Base-by-base conservation (phyloP, 805 yeast genomes). In the Yamadazyma endophytica region DNA sequence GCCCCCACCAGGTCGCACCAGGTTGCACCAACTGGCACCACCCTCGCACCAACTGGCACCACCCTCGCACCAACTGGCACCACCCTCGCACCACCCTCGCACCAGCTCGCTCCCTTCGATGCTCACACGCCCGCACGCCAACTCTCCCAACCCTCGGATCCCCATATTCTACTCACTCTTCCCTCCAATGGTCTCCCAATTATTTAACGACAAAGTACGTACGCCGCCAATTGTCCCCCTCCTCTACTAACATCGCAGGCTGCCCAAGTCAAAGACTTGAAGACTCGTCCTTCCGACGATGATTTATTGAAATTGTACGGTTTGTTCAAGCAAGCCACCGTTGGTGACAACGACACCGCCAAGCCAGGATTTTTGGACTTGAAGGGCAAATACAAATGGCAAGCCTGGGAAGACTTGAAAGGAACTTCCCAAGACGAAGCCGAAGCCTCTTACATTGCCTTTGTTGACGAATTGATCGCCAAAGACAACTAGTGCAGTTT, bases 321-420 rank as follows among this genome's bases (percentile, higher is more conserved):
- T 29, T 73, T 92, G 50, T 92, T 73, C 82, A 92, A 92, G 67
- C 98, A 92, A 70, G 95, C 97, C 49, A 90, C 97, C 21, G 82
- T 81, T 35, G 98, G 98, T 45, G 98, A 92, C 74, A 87, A 87
- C 75, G 61, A 59, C 44, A 83, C 95, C 40, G 68, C 73, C 34
- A 85, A 86, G 68, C 98, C 98, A 33, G 92, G 96, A 42, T 64
- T 84, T 37, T 86, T 92, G 60, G 95, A 88, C 66, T 74, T 92
- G 68, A 87, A 83, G 69, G 97, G 90, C 47, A 88, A 94, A 66
- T 84, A 85, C 76, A 92, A 92, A 73, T 92, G 97, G 97, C 90
- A 89, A 56, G 75, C 97, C 6, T 92, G 97, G 97, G 81, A 81
- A 51, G 79, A 78, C 49, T 68, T 81, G 53, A 82, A 84, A 68